Conservation (phyloP, 805 yeast species). For the Hanseniaspora thailandica region DNA sequence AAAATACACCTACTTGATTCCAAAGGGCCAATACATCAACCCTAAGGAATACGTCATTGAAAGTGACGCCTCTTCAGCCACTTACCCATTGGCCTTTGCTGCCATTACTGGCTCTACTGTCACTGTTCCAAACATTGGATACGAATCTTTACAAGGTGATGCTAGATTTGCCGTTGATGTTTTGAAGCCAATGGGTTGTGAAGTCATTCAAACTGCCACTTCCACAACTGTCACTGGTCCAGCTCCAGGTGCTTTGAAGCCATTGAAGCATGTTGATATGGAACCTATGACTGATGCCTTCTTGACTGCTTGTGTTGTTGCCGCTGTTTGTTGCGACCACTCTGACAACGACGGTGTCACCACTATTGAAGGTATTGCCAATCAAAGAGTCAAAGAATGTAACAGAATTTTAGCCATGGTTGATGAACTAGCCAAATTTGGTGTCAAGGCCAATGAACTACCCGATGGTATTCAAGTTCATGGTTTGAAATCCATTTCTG, state of each 20-base stretch:
- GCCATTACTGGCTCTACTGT: conserved; percentile 90
- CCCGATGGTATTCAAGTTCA: conserved; percentile 86
- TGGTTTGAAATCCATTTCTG: conserved; percentile 44
- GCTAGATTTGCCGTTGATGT: conserved; percentile 93
- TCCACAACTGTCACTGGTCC: conserved; percentile 93
- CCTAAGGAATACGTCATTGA: conserved; percentile 83
- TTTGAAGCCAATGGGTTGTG: conserved; percentile 88
- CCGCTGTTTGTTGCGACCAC: conserved; percentile 68
- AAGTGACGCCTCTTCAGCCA: conserved; percentile 95
- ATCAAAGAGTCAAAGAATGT: conserved; percentile 96
- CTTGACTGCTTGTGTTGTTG: conserved; percentile 90
- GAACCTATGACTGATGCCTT: conserved; percentile 99
- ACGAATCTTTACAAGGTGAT: conserved; percentile 87
- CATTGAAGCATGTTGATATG: conserved; percentile 77
- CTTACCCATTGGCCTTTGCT: conserved; percentile 94
- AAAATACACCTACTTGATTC: conserved; percentile 79
- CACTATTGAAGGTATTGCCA: conserved; percentile 87
- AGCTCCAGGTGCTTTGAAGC: conserved; percentile 50
- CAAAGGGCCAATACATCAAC: conserved; percentile 65
- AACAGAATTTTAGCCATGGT: conserved; percentile 94
- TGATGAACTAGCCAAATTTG: conserved; percentile 75
- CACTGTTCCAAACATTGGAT: conserved; percentile 89
- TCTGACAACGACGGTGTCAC: conserved; percentile 40
- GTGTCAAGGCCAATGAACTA: conserved; percentile 71
- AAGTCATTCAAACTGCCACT: conserved; percentile 66